phyloP scores from a whole-genome alignment of 2,329 filamentous ascomycete genomes.

The Aspergillus japonicus region DNA sequence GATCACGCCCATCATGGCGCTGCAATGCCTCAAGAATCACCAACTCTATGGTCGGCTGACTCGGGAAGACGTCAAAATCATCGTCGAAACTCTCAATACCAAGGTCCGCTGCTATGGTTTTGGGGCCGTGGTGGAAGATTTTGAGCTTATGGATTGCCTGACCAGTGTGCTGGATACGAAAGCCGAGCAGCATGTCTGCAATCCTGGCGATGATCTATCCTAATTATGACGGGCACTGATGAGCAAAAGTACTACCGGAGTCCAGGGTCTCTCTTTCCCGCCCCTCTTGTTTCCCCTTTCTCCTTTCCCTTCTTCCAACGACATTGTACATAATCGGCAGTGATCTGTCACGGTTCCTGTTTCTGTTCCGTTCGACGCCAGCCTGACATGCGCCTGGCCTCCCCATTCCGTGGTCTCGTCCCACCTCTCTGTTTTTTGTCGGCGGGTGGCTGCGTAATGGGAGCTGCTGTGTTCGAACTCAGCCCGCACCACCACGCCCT shows the following conservation, averaged over 20 bases:
- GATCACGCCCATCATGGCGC: constrained; percentile 93
- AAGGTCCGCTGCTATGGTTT: constrained; percentile 93
- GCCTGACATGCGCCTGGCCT: no score
- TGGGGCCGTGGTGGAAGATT: constrained; percentile 68
- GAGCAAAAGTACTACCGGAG: background rate
- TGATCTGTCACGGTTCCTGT: background rate
- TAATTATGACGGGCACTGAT: constrained; percentile 26
- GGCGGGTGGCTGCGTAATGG: background rate
- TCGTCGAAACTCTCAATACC: constrained; percentile 70
- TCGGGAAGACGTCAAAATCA: constrained; percentile 65
- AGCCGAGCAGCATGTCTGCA: constrained; percentile 29
- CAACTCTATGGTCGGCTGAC: constrained; percentile 66
- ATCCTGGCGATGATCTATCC: constrained; percentile 32
- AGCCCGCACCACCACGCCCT: background rate
- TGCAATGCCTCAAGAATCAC: constrained; percentile 76
- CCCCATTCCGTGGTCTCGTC: no score
- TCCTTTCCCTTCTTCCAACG: no score
- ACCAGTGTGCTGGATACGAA: constrained; percentile 61
- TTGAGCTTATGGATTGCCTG: constrained; percentile 68
- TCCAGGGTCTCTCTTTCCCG: background rate
- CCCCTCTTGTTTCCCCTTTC: no score
- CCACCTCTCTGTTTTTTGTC: background rate
- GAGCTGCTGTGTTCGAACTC: background rate
- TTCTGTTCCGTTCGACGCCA: background rate
- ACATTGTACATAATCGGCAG: no score